Evolutionary conservation across 2,329 filamentous ascomycete species (phyloP).

Genomic region (Cercospora janseana): DNA sequence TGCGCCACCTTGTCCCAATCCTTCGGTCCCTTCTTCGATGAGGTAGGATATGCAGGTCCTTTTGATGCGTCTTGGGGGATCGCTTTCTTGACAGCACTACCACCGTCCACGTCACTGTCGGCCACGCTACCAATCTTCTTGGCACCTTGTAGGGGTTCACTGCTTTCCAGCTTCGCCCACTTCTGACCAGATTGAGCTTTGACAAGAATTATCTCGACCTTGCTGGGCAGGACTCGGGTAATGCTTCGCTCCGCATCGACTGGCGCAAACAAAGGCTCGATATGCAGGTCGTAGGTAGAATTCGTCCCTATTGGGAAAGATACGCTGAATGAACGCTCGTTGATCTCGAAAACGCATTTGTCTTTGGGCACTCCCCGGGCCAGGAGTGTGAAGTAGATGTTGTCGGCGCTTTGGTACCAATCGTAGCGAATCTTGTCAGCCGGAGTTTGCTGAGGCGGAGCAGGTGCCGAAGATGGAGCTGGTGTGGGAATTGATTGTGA

Average conservation of each 20-base stretch:
- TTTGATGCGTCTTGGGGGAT: conserved; percentile 26
- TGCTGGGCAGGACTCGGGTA: conserved; percentile 67
- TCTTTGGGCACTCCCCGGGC: conserved; percentile 63
- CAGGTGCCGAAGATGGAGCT: background rate
- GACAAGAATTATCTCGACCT: conserved; percentile 72
- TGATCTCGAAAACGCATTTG: conserved; percentile 53
- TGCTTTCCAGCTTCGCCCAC: conserved; percentile 62
- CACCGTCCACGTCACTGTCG: background rate
- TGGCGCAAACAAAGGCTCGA: conserved; percentile 65
- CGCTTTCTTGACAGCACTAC: conserved; percentile 20
- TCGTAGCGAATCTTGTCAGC: conserved; percentile 64
- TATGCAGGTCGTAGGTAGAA: conserved; percentile 59
- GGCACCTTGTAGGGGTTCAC: conserved; percentile 28
- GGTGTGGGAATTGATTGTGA: background rate
- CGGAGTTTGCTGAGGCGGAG: conserved; percentile 42
- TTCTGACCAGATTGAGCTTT: conserved; percentile 66
- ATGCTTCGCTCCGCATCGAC: conserved; percentile 63
- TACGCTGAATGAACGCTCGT: conserved; percentile 50
- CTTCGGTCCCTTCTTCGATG: conserved; percentile 77
- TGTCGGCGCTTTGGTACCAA: conserved; percentile 65
- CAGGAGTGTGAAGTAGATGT: conserved; percentile 62
- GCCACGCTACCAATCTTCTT: conserved; percentile 20
- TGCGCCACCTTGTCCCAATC: conserved; percentile 82
- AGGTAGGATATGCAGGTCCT: conserved; percentile 75
- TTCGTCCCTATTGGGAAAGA: conserved; percentile 55